Evolutionary conservation across 768 basidiomycete genomes (phyloP).

Genomic region (Mycena leptocephala): DNA sequence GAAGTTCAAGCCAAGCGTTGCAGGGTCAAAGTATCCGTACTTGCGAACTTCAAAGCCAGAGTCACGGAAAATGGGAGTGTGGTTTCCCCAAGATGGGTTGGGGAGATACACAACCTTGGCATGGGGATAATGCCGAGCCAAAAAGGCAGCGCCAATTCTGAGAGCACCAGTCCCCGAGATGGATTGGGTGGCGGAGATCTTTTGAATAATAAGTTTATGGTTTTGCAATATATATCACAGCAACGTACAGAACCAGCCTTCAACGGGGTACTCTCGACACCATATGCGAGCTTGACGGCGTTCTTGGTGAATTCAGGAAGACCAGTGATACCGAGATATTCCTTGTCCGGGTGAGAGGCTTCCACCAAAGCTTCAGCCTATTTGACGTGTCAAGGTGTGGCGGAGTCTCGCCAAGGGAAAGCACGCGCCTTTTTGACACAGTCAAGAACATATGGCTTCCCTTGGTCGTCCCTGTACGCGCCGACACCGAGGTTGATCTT

Average conservation of each 20-base stretch:
- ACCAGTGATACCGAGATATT: conserved; percentile 97
- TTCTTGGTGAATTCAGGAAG: conserved; percentile 88
- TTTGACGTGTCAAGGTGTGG: conserved; percentile 2
- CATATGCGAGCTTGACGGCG: conserved; percentile 94
- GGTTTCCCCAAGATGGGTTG: conserved; percentile 97
- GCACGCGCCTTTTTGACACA: conserved; percentile 83
- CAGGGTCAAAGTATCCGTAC: conserved; percentile 96
- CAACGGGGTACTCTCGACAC: conserved; percentile 82
- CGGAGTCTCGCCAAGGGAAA: conserved; percentile 1
- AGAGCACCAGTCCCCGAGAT: conserved; percentile 99
- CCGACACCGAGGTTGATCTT: conserved; percentile 99
- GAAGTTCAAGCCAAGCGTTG: conserved; percentile 94
- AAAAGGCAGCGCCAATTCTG: conserved; percentile 94
- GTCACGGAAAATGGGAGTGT: conserved; percentile 93
- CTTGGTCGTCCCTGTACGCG: conserved; percentile 93
- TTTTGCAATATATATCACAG: conserved; percentile 9
- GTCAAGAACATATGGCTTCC: conserved; percentile 95
- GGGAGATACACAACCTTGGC: conserved; percentile 94
- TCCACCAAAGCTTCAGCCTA: conserved; percentile 86
- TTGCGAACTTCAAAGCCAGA: conserved; percentile 94
- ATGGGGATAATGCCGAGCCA: conserved; percentile 91
- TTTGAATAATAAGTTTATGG: conserved; percentile 28
- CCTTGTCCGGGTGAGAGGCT: conserved; percentile 85
- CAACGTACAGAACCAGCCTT: conserved; percentile 79
- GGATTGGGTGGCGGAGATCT: conserved; percentile 93